phyloP scores from a whole-genome alignment of 495 filamentous ascomycete genomes.

The Penicillium argentinense region DNA sequence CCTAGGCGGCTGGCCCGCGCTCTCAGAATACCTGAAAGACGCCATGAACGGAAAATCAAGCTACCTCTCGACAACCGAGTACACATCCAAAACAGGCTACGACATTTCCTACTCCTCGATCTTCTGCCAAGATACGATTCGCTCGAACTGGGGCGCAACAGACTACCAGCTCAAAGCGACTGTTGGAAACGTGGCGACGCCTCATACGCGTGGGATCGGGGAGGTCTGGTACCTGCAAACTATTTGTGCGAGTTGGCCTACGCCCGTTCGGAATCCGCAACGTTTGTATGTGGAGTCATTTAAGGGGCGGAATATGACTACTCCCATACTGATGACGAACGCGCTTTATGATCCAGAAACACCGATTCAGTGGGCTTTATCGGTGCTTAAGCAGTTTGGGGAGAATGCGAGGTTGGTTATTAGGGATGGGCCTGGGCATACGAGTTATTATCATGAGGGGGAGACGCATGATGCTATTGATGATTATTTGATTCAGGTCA shows the following conservation, averaged over 20 bases:
- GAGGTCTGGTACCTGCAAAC: background rate
- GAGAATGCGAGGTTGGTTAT: background rate
- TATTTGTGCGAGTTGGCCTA: background rate
- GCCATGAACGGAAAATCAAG: background rate
- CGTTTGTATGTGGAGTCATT: background rate
- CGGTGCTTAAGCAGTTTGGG: background rate
- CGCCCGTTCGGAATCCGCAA: background rate
- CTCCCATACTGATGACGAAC: background rate
- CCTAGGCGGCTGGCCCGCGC: background rate
- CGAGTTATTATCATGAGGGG: background rate
- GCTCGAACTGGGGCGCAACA: background rate
- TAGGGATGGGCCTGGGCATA: background rate
- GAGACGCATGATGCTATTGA: background rate
- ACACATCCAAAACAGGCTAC: background rate
- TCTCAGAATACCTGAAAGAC: background rate
- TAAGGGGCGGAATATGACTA: background rate
- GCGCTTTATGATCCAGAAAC: background rate
- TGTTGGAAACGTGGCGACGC: background rate
- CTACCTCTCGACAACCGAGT: background rate
- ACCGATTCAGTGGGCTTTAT: background rate
- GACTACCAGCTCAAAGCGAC: background rate
- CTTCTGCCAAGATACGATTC: background rate
- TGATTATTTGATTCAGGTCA: background rate
- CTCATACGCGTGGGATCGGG: background rate
- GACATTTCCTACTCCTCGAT: background rate